Evolutionary conservation across 257 asterid genomes (phyloP).

Genomic region (Paraleonurus japonicus): DNA sequence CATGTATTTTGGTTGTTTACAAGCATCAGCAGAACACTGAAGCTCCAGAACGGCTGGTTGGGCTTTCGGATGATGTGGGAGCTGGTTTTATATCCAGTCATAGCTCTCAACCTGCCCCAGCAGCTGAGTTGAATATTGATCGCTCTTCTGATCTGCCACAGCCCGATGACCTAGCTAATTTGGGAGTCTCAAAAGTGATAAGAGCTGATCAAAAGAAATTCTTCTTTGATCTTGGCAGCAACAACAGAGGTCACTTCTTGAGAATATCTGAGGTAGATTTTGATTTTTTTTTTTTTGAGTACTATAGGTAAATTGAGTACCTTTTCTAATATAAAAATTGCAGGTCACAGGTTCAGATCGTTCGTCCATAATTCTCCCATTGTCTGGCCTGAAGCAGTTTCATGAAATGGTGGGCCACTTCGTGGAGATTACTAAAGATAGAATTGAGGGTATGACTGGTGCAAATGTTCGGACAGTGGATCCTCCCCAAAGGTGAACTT

Average conservation of each 20-base stretch:
- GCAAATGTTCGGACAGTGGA: slow-evolving; percentile 90
- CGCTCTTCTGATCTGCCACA: slow-evolving; percentile 73
- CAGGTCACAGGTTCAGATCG: slow-evolving; percentile 98
- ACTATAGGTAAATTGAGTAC: not conserved
- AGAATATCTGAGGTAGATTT: slow-evolving; percentile 88
- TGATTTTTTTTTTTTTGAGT: not conserved
- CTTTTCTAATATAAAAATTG: slow-evolving; percentile 18
- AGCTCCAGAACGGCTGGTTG: slow-evolving; percentile 68
- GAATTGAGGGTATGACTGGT: slow-evolving; percentile 74
- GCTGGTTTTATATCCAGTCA: slow-evolving; percentile 96
- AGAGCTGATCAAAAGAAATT: slow-evolving; percentile 95
- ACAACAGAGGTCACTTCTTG: slow-evolving; percentile 92
- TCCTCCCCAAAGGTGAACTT: slow-evolving; percentile 71
- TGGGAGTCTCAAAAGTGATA: slow-evolving; percentile 84
- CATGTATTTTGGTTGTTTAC: slow-evolving; percentile 30
- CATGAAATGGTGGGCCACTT: slow-evolving; percentile 96
- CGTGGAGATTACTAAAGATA: slow-evolving; percentile 87
- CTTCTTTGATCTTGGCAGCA: slow-evolving; percentile 96
- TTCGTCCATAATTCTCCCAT: slow-evolving; percentile 91
- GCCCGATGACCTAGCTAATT: slow-evolving; percentile 55
- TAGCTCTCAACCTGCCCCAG: slow-evolving; percentile 66
- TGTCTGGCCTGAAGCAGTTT: slow-evolving; percentile 89
- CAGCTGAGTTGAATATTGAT: slow-evolving; percentile 59
- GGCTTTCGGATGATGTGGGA: slow-evolving; percentile 97
- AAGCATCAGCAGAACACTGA: slow-evolving; percentile 61